Base-by-base conservation (phyloP, 2,329 filamentous ascomycete genomes). In the Colletotrichum kahawae region DNA sequence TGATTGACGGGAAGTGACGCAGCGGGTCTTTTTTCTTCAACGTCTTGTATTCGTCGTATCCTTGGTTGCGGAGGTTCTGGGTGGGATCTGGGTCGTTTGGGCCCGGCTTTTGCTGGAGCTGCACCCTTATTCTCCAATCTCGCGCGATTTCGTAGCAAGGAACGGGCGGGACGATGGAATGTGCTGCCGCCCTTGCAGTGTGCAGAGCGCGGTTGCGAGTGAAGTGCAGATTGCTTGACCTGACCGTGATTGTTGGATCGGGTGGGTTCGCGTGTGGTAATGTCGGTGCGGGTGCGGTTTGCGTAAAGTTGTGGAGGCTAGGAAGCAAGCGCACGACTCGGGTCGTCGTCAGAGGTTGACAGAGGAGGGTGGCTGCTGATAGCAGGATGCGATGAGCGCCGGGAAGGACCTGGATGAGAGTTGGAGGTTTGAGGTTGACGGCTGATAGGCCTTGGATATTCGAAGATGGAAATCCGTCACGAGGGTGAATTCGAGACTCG, bases 221-320 rank as follows among this genome's bases (percentile, higher is more conserved):
- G 38, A 48, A 48, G 38, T 48, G 38, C 38, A 48, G 38, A 12
- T 48, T 48, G 38, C 38, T 48, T n/a, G 38, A 48, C 38, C 38
- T n/a, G 38, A 48, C 38, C 38, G 24, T 10, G 34, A 48, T 27
- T 57, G 43, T 21, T 38, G 57, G 65, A 63, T 48, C 10, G 29
- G 65, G 59, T 74, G 59, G 67, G 31, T 36, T 62, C n/a, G 67
- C 21, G 67, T 69, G 48, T 34, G 14, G 36, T 31, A 69, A 62
- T 69, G 54, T 69, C 67, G 67, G 66, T 60, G 66, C 66, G 66
- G 67, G 56, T 59, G 69, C 69, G 34, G 69, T 64, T 57, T 75
- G 69, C 56, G 64, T 68, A 75, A 33, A 72, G 69, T 70, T 72
- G 72, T 72, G 72, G 69, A 72, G 69, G 70, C 56, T 29, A 24